These are phyloP conservation scores for Prototheca stagnorum DNA, from an alignment of 163 green algal species.

Conservation along the genomic window DNA sequence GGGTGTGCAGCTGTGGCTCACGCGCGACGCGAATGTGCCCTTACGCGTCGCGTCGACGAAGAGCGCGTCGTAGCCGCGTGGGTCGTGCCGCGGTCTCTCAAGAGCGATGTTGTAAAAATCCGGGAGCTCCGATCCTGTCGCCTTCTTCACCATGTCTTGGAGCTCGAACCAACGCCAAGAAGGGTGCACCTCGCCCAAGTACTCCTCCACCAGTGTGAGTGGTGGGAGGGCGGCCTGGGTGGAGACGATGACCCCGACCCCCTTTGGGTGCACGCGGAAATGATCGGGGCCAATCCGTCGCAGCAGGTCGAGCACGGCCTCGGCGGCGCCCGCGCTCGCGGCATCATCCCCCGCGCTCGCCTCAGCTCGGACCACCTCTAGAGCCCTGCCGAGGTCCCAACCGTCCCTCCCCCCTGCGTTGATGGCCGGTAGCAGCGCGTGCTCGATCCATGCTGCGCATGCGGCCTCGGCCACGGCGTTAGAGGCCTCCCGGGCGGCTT, in stretches of 20 bases:
- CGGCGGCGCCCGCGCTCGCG: constrained; percentile 15
- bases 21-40: constrained; percentile 57
- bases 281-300: constrained; percentile 45
- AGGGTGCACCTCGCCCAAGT: constrained; percentile 80
- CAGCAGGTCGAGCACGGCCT: constrained; percentile 14
- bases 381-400: constrained; percentile 40
- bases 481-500: not conserved
- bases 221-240: constrained; percentile 36
- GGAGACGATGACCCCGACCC: constrained; percentile 53
- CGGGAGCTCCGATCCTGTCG: constrained; percentile 48
- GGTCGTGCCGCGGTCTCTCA: constrained; percentile 68
- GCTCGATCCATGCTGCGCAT: constrained; percentile 40
- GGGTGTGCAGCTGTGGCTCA: constrained; percentile 83
- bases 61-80: constrained; percentile 68
- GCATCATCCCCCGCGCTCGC: constrained; percentile 4
- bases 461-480: not conserved
- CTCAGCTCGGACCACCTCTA: constrained; percentile 16
- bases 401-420: constrained; percentile 31
- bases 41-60: constrained; percentile 78
- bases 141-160: constrained; percentile 63
- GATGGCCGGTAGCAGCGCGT: constrained; percentile 32
- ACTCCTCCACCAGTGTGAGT: constrained; percentile 83
- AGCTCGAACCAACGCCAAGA: constrained; percentile 85
- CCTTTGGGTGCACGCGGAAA: constrained; percentile 73
- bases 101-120: constrained; percentile 97